Base-by-base conservation (phyloP, 768 basidiomycete genomes). In the Pulveroboletus frians region DNA sequence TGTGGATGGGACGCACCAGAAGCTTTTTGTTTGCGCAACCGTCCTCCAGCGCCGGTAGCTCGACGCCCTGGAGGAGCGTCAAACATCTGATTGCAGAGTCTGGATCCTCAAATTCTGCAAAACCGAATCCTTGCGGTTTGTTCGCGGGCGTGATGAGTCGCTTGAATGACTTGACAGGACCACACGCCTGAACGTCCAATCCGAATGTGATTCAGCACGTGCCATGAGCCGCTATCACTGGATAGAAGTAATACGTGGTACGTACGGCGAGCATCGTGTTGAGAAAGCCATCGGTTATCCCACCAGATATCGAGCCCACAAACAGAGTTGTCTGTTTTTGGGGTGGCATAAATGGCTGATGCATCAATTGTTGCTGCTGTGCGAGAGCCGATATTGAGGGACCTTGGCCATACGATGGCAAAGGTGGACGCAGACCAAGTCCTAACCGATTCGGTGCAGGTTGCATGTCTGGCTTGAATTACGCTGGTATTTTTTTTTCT, bases 91-190 rank as follows among this genome's bases (percentile, higher is more conserved):
- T 69, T 4, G 96, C 93, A 52, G 86, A 83, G 64, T 94, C 89
- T 13, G 95, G 91, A 47, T 94, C 94, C 64, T 94, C 89, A 63
- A 81, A 98, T 66, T 95, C 90, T 42, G 92, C 95, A 69, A 98
- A 99, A 9, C 94, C 96, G 63, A 98, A 98, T 3, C 92, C 92
- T 72, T 94, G 90, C 6, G 94, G 88, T 67, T 94, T 91, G 61
- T 94, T 91, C 15, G 88, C 84, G 21, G 92, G 90, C 2, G 92
- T 94, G 39, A 90, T 88, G 20, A 94, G 82, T 14, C 94, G 85
- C 59, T 94, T 97, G 72, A 99, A 89, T 1, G 89, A 91, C 51
- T 83, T 83, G 51, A 97, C 74, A 4, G 84, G 81, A 13, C 96
- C 96, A 59, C 92, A 97, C 26, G 93, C 84, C 94, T 97, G 51